Percentiles rank a stretch among this genome's conserved stretches.
phyloP scores from a whole-genome alignment of 2,329 filamentous ascomycete species.

The Fusarium nisikadoi region DNA sequence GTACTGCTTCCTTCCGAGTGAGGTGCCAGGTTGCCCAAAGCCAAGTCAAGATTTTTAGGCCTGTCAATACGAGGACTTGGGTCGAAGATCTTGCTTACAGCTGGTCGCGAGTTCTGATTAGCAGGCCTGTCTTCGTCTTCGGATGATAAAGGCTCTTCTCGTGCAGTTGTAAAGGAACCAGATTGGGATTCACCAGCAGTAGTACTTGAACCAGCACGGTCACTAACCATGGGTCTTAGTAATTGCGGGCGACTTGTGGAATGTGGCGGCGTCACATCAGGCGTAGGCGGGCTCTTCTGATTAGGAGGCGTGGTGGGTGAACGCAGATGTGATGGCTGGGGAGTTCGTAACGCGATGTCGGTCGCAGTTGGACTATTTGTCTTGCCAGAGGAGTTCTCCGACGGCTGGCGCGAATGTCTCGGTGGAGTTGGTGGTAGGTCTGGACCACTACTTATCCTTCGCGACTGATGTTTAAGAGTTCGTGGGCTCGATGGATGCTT shows the following conservation, averaged over 20 bases:
- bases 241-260: conserved; percentile 55
- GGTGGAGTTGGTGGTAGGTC: conserved; percentile 72
- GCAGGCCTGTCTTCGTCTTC: conserved; percentile 64
- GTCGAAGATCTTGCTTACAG: conserved; percentile 54
- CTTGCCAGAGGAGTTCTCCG: conserved; percentile 58
- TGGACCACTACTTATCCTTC: conserved; percentile 57
- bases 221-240: conserved; percentile 58
- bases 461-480: conserved; percentile 55
- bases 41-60: conserved; percentile 54
- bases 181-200: conserved; percentile 70
- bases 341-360: conserved; percentile 52
- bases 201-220: conserved; percentile 62
- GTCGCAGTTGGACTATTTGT: conserved; percentile 55
- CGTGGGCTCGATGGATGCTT: conserved; percentile 53
- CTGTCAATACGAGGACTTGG: conserved; percentile 31
- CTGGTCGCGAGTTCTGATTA: conserved; percentile 56
- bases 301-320: conserved; percentile 70
- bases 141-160: conserved; percentile 71
- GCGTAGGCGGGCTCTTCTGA: conserved; percentile 76
- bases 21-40: conserved; percentile 55
- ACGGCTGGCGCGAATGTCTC: conserved; percentile 68
- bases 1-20: conserved; percentile 54
- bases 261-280: conserved; percentile 78
- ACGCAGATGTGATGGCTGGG: conserved; percentile 52
- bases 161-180: conserved; percentile 78